Base-by-base conservation (phyloP, 2,329 filamentous ascomycete species). In the Verticillium alfalfae region DNA sequence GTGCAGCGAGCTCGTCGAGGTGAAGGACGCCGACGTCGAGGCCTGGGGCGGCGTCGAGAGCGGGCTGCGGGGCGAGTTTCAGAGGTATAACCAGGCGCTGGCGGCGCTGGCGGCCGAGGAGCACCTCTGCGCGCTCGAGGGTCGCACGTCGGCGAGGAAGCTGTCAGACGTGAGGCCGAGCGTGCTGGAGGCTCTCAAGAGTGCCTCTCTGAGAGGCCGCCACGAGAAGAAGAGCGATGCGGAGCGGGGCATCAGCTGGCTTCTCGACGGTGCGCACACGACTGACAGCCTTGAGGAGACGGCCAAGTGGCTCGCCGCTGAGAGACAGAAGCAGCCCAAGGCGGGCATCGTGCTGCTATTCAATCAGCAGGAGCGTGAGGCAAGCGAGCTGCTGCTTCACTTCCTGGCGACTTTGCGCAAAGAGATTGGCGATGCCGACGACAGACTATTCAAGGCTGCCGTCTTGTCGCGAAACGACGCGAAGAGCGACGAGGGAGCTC, bases 341-440 rank as follows among this genome's bases (percentile, higher is more conserved):
- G 70, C 71, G 8, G 59, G 66, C 34, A 75, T 79, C 55, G 79
- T 91, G 0, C 78, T 98, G 56, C 83, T 98, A 57, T 98, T 98
- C 81, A 97, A 97, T 74, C 94, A 97, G 74, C 92, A 97, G 71
- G 92, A 92, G 10, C 86, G 93, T 37, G 88, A 97, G 70, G 90
- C 91, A 5, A 76, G 79, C 4, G 79, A 83, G 16, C 81, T 96
- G 1, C 83, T 94, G 12, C 49, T 63, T 3, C 61, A 60, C 16
- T 66, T 66, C 26, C 36, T 66, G 2, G 76, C 76, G 37, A 82
- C 81, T 0, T 78, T 97, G 1, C 80, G 92, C 61, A 71, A 78
- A 10, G 85, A 84, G 2, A 77, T 91, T 12, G 58, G 59, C 69
- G 73, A 56, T 64, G 75, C 60, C 69, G 76, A 68, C 56, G 73